Percentiles rank a stretch among this genome's conserved stretches.
These are phyloP conservation scores for Grifola frondosa DNA, from an alignment of 1,284 basidiomycete species.

Conservation along the genomic window DNA sequence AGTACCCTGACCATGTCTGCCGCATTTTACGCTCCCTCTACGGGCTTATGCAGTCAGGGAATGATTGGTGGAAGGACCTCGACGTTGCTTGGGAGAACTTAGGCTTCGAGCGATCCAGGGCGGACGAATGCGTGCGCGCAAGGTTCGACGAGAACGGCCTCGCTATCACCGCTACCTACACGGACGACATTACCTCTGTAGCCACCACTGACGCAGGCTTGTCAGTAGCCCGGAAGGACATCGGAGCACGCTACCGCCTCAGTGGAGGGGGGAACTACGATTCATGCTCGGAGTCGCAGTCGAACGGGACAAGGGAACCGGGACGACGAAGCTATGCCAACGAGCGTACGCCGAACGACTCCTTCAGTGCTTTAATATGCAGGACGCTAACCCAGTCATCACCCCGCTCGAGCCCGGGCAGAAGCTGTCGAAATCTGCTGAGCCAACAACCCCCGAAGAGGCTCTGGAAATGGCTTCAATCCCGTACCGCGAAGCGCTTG, in stretches of 20 bases:
- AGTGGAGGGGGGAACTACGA: neutral
- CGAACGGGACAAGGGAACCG: too few relatives aligned
- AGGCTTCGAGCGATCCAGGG: too few relatives aligned
- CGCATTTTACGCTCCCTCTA: conserved; percentile 22
- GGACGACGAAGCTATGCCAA: too few relatives aligned
- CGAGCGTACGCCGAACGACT: neutral
- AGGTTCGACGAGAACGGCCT: too few relatives aligned
- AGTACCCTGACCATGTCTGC: conserved; percentile 7
- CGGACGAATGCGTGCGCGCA: too few relatives aligned
- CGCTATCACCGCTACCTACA: too few relatives aligned
- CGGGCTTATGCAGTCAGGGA: conserved; percentile 26
- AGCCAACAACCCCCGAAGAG: neutral
- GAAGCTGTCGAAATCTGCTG: neutral
- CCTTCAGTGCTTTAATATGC: neutral
- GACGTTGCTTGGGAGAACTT: too few relatives aligned
- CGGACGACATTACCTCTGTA: too few relatives aligned
- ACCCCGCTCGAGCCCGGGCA: neutral
- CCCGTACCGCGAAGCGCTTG: neutral
- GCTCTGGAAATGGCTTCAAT: neutral
- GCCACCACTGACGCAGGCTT: too few relatives aligned
- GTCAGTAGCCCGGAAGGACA: too few relatives aligned
- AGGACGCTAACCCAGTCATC: neutral
- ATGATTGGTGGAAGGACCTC: conserved; percentile 16
- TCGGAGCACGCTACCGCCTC: neutral
- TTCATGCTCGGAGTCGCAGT: conserved; percentile 1